These are phyloP conservation scores for Xylona heveae DNA, from an alignment of 495 filamentous ascomycete genomes.

Conservation along the genomic window DNA sequence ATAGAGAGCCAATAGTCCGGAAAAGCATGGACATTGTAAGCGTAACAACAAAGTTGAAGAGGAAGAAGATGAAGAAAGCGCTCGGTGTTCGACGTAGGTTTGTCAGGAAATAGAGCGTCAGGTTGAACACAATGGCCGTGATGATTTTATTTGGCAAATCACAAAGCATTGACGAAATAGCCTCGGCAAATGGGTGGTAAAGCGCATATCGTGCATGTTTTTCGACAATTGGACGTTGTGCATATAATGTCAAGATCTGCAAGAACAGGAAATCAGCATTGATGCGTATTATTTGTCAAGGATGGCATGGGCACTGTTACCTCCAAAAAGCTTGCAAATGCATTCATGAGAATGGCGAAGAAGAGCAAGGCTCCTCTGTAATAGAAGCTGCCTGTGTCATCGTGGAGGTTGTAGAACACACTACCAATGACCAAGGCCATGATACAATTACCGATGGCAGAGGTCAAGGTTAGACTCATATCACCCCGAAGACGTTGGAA, in stretches of 20 bases:
- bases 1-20: slow-evolving; percentile 61
- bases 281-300: too few species aligned
- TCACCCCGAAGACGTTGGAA: slow-evolving; percentile 51
- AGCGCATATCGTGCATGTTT: slow-evolving; percentile 82
- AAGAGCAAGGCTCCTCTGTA: slow-evolving; percentile 65
- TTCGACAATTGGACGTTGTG: slow-evolving; percentile 79
- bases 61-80: slow-evolving; percentile 64
- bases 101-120: slow-evolving; percentile 72
- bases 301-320: too few species aligned
- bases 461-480: slow-evolving; percentile 43
- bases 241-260: slow-evolving; percentile 58
- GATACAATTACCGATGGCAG: slow-evolving; percentile 48
- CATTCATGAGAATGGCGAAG: slow-evolving; percentile 74
- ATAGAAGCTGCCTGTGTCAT: slow-evolving; percentile 49
- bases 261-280: too few species aligned
- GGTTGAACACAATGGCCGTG: slow-evolving; percentile 36
- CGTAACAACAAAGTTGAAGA: slow-evolving; percentile 45
- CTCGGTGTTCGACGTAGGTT: slow-evolving; percentile 56
- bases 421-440: slow-evolving; percentile 63
- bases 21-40: slow-evolving; percentile 64
- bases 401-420: slow-evolving; percentile 57
- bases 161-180: slow-evolving; percentile 60
- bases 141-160: slow-evolving; percentile 48
- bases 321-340: slow-evolving; percentile 58
- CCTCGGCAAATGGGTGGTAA: slow-evolving; percentile 79